These are phyloP conservation scores for Scenedesmus sp. DNA, from an alignment of 163 green algal genomes.

Conservation along the genomic window DNA sequence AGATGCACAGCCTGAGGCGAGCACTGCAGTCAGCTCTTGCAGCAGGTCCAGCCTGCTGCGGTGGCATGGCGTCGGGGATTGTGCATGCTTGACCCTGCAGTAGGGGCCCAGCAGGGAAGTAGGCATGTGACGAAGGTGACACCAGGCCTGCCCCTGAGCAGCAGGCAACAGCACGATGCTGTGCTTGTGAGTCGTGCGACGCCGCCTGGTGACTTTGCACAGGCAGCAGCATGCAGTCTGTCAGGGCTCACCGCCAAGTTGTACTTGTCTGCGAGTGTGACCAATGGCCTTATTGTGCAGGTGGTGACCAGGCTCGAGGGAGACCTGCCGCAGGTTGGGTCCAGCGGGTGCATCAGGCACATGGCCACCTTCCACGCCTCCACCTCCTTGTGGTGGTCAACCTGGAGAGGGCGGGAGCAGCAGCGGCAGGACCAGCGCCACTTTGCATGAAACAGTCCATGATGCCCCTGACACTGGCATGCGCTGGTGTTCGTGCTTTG, in stretches of 20 bases:
- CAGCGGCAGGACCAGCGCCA: not conserved
- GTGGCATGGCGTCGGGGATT: too few species aligned
- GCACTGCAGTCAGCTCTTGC: not conserved
- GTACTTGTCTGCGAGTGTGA: slow-evolving; percentile 50
- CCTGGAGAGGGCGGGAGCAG: not conserved
- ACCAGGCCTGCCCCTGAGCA: too few species aligned
- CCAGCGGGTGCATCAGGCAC: slow-evolving; percentile 53
- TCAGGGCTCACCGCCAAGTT: slow-evolving; percentile 35
- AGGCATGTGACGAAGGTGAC: too few species aligned
- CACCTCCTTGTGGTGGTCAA: slow-evolving; percentile 43
- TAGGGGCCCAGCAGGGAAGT: too few species aligned
- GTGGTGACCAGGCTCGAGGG: slow-evolving; percentile 44
- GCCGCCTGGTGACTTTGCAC: too few species aligned
- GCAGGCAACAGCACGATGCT: too few species aligned
- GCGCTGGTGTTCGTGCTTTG: not conserved
- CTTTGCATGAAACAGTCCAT: too few species aligned
- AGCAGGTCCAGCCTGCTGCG: too few species aligned
- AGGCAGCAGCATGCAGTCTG: too few species aligned
- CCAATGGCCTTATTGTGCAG: not conserved
- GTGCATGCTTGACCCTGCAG: too few species aligned
- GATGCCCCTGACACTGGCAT: not conserved
- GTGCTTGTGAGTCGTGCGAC: too few species aligned
- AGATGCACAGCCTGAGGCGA: not conserved
- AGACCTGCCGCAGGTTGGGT: slow-evolving; percentile 30
- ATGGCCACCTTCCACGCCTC: slow-evolving; percentile 48